phyloP scores from a whole-genome alignment of 2,329 filamentous ascomycete genomes.

The Alternaria ventricosa region DNA sequence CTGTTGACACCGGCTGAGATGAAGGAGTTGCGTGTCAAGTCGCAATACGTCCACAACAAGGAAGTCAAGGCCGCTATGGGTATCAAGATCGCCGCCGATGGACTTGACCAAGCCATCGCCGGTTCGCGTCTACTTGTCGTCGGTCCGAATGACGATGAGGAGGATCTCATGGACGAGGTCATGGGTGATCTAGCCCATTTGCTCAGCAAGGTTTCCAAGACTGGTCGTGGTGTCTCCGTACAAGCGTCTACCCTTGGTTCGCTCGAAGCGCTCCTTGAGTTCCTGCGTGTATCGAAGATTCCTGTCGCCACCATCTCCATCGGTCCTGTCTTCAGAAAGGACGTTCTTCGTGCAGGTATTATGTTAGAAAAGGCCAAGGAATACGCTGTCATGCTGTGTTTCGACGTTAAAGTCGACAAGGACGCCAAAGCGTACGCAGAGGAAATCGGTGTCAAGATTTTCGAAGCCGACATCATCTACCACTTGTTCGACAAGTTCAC shows the following conservation, averaged over 20 bases:
- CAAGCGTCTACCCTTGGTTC: conserved; percentile 98
- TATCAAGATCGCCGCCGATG: conserved; percentile 98
- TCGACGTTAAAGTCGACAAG: conserved; percentile 99
- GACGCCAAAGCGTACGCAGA: conserved; percentile 91
- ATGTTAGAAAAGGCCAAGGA: conserved; percentile 97
- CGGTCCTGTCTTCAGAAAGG: conserved; percentile 95
- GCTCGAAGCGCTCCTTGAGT: conserved; percentile 93
- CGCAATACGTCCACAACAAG: conserved; percentile 97
- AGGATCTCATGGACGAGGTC: conserved; percentile 95
- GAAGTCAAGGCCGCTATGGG: conserved; percentile 97
- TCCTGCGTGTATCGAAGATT: conserved; percentile 95
- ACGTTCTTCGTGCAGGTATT: conserved; percentile 90
- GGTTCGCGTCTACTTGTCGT: conserved; percentile 94
- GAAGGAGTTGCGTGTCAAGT: conserved; percentile 94
- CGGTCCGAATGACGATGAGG: conserved; percentile 93
- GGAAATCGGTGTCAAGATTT: conserved; percentile 94
- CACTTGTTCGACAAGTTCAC: conserved; percentile 97
- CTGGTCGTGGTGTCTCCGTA: conserved; percentile 92
- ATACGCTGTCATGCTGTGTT: conserved; percentile 98
- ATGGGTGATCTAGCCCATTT: conserved; percentile 92
- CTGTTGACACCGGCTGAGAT: conserved; percentile 91
- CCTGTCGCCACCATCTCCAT: conserved; percentile 97
- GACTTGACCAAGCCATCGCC: conserved; percentile 93
- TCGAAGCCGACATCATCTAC: conserved; percentile 98
- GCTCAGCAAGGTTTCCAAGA: conserved; percentile 88